phyloP scores from a whole-genome alignment of 225 moss, liverwort and hornwort species.

The Antitrichia curtipendula region DNA sequence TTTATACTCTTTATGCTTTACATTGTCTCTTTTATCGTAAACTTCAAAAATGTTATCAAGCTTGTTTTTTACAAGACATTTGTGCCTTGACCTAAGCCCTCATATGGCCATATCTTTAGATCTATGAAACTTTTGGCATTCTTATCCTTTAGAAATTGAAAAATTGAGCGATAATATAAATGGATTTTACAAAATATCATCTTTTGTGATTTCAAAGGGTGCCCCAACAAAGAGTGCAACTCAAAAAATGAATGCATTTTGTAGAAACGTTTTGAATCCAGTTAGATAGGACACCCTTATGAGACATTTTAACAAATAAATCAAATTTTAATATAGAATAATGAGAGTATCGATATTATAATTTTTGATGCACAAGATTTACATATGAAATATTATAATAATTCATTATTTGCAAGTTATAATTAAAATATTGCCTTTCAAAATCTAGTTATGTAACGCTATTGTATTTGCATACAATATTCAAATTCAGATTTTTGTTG shows the following conservation, averaged over 20 bases:
- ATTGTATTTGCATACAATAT: not conserved
- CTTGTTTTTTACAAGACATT: not conserved
- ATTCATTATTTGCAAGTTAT: not conserved
- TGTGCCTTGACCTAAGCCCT: rapidly evolving
- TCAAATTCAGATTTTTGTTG: not conserved
- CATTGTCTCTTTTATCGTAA: too few species aligned
- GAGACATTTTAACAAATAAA: not conserved
- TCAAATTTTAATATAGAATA: not conserved
- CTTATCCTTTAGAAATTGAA: too few species aligned
- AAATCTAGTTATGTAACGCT: rapidly evolving
- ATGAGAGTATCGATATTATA: too few species aligned
- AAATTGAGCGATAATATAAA: not conserved
- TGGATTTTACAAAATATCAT: too few species aligned
- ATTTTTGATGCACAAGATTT: not conserved
- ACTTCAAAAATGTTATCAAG: not conserved
- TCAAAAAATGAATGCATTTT: not conserved
- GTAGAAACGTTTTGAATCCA: not conserved
- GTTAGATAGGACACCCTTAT: not conserved
- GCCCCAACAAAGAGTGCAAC: not conserved
- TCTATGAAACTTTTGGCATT: not conserved
- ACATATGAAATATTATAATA: not conserved
- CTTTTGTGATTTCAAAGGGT: not conserved
- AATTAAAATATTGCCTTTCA: not conserved
- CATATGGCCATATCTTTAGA: too few species aligned
- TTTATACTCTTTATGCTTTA: not conserved